Evolutionary conservation across 1,284 basidiomycete genomes (phyloP), one percentile per base, ranked within the genome.

Genomic region (Gomphus bonarii): DNA sequence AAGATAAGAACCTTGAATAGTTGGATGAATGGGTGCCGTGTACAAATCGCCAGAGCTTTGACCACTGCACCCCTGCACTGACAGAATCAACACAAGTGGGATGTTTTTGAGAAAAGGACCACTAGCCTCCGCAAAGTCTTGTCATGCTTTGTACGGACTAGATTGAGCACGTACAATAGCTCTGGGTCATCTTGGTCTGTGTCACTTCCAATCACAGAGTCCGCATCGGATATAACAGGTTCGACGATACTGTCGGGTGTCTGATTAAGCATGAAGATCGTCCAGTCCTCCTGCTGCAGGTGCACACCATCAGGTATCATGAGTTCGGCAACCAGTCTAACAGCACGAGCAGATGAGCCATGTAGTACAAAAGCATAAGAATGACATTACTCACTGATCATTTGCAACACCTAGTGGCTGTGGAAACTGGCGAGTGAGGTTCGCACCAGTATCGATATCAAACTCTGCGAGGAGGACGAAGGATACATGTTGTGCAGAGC

Each of bases 241-340:
- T 84, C 82, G 62, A 95, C 89, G 10, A 84, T 87, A 66, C 92
- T 91, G 70, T 86, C 88, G 0, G 84, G 77, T 0, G 89, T 91
- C 72, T 97, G 94, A 67, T 97, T 97, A 52, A 98, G 81, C 69
- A 97, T 97, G 77, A 99, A 98, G 57, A 97, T 84, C 3, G 95
- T 99, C 95, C 95, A 99, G 70, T 99, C 95, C 69, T 97, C 92
- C 16, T 87, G 74, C 61, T 95, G 87, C 52, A 88, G 82, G 70
- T 99, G 97, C 12, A 94, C 94, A 12, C 97, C 97, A 69, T 99
- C 95, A 1, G 95, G 95, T 16, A 99, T 78, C 95, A 99, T 99
- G 61, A 97, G 81, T 72, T 97, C 95, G 1, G 95, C 97, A 3
- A 99, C 78, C 25, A 93, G 81, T 62, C 94, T 97, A 64, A 7